A percentile compares a stretch with the other conserved stretches of the same genome.
phyloP scores from a whole-genome alignment of 768 basidiomycete genomes.

The Panus rudis region DNA sequence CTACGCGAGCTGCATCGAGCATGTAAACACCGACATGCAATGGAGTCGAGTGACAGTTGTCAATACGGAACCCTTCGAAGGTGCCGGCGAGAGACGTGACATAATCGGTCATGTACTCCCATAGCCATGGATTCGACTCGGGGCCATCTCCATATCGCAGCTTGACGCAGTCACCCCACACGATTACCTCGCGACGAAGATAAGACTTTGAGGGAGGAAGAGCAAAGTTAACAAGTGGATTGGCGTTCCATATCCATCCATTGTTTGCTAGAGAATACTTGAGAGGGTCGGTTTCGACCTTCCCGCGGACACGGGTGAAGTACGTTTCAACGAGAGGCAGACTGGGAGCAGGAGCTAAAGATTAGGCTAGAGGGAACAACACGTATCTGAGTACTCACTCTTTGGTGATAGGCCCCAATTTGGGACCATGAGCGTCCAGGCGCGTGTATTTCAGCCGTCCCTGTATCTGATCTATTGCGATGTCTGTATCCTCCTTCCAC shows the following conservation, averaged over 20 bases:
- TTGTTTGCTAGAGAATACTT: conserved; percentile 90
- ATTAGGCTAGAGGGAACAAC: conserved; percentile 1
- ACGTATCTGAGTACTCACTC: conserved; percentile 40
- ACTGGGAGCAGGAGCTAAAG: conserved; percentile 36
- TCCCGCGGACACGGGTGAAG: conserved; percentile 72
- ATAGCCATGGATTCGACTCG: conserved; percentile 86
- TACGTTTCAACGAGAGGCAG: conserved; percentile 84
- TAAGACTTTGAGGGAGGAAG: conserved; percentile 89
- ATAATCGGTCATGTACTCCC: conserved; percentile 86
- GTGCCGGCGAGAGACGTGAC: conserved; percentile 70
- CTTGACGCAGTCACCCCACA: conserved; percentile 98
- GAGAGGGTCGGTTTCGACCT: conserved; percentile 36
- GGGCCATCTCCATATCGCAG: conserved; percentile 84
- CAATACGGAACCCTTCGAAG: conserved; percentile 96
- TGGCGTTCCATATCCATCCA: conserved; percentile 98
- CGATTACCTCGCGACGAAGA: conserved; percentile 91
- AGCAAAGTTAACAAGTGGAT: conserved; percentile 93
- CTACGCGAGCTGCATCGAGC: conserved; percentile 84
- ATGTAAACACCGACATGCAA: conserved; percentile 92
- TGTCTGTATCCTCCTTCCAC: conserved; percentile 76
- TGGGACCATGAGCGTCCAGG: conserved; percentile 78
- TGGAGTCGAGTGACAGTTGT: conserved; percentile 98
- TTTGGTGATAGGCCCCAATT: conserved; percentile 69
- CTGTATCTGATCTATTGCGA: conserved; percentile 66
- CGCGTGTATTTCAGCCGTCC: conserved; percentile 76